Evolutionary conservation across 1,284 basidiomycete genomes (phyloP).

Genomic region (Microbotryomycetes sp.): DNA sequence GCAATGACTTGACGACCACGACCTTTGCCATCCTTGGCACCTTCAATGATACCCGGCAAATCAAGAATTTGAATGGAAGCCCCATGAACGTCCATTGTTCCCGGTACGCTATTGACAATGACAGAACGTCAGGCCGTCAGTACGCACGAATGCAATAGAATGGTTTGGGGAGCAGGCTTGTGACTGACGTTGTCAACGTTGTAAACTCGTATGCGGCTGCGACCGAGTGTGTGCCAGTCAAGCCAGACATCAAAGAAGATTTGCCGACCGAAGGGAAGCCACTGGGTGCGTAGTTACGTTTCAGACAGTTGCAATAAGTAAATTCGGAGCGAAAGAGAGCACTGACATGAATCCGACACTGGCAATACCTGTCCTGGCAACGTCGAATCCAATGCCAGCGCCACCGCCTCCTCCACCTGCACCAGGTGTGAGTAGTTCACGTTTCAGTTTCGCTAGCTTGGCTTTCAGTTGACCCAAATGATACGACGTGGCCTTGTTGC

Average conservation of each 20-base stretch:
- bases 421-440: conserved; percentile 82
- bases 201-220: conserved; percentile 99
- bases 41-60: conserved; percentile 87
- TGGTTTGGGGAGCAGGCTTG: neutral
- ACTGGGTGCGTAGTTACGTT: conserved; percentile 54
- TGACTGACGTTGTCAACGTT: conserved; percentile 43
- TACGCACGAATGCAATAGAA: neutral
- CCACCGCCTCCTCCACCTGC: conserved; percentile 75
- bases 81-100: conserved; percentile 90
- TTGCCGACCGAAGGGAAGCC: conserved; percentile 51
- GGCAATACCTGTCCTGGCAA: conserved; percentile 84
- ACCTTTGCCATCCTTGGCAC: conserved; percentile 96
- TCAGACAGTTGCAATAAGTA: conserved; percentile 78
- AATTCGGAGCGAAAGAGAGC: conserved; percentile 44
- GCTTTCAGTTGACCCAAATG: conserved; percentile 73
- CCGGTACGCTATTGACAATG: conserved; percentile 74
- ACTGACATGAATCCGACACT: conserved; percentile 80
- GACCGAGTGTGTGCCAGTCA: conserved; percentile 96
- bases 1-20: conserved; percentile 92
- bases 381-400: conserved; percentile 55
- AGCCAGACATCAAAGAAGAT: conserved; percentile 95
- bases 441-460: conserved; percentile 92
- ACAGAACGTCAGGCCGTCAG: conserved; percentile 51
- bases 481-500: conserved; percentile 71
- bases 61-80: conserved; percentile 64